A percentile compares a stretch with the other conserved stretches of the same genome.
Evolutionary conservation across 1,284 basidiomycete species (phyloP).

Genomic region (Heterobasidion annosum): DNA sequence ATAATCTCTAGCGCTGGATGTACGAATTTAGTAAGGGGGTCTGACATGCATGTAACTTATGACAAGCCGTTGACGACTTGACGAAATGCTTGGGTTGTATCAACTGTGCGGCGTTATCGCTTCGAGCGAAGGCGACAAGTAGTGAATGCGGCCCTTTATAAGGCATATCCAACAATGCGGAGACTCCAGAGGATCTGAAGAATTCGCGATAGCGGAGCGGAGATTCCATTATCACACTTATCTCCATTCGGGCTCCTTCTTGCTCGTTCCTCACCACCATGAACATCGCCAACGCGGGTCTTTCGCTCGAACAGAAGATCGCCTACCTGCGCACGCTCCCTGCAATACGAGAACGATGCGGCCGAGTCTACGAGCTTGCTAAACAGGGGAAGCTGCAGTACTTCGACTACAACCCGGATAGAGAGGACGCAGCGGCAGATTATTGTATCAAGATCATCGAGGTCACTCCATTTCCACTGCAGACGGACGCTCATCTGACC

Average conservation of each 20-base stretch:
- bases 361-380: constrained; percentile 71
- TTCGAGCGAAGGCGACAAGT: too few species aligned
- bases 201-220: neutral
- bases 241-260: neutral
- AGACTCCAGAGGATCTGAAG: neutral
- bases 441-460: constrained; percentile 81
- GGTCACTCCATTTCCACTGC: constrained; percentile 26
- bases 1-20: too few species aligned
- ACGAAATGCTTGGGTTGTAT: too few species aligned
- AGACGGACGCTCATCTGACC: neutral
- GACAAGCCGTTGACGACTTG: too few species aligned
- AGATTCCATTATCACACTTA: neutral
- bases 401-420: constrained; percentile 78
- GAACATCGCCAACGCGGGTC: constrained; percentile 18
- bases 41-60: too few species aligned
- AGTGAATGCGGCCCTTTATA: neutral
- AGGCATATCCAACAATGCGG: neutral
- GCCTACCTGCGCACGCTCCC: constrained; percentile 81
- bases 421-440: constrained; percentile 63
- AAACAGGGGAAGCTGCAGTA: constrained; percentile 69
- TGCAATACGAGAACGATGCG: constrained; percentile 81
- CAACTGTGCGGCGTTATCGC: too few species aligned
- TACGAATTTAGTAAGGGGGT: too few species aligned
- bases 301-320: constrained; percentile 34
- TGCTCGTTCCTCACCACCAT: constrained; percentile 13